Evolutionary conservation across 805 yeast species (phyloP), one percentile per base, ranked within the genome.

Genomic region (Barnettozyma siamensis): DNA sequence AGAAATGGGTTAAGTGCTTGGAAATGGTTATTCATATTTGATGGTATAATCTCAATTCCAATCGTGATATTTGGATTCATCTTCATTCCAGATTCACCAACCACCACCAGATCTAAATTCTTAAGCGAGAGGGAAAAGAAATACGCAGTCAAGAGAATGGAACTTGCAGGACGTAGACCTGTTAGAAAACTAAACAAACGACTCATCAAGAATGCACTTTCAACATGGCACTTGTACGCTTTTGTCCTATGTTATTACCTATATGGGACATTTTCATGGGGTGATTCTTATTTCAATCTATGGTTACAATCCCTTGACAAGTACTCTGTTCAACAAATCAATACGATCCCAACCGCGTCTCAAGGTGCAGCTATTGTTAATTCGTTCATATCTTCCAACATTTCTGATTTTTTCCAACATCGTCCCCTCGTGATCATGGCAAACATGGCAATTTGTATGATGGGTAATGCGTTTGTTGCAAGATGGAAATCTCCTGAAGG

Each of bases 1-100:
- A 59, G 45, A 10, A 58, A 56, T 38, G 76, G 76, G 8, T 40
- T 64, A 19, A 51, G 57, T n/a, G 67, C 71, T 4, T 72, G 75
- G 75, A 60, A 62, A 53, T 72, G 74, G 71, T 55, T 70, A 33
- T 72, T 67, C 54, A 62, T 70, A 38, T 41, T 62, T 32, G 63
- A 62, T 42, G 62, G 60, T 13, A 34, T 58, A 7, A 51, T 61
- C 18, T 44, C 70, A 1, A 47, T 68, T 20, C 66, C 67, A 1
- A 53, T 68, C 18, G 67, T 66, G 1, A 31, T 67, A 5, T 38
- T 54, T 20, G 73, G 72, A 2, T 55, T 64, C 38, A 61, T 66
- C 38, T 57, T 66, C 4, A 64, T 73, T 35, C 80, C 80, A 7
- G 80, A 76, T 36, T 38, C 47, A 5, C 59, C 64, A 31, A 29